These are phyloP conservation scores for Epichloe bromicola DNA, from an alignment of 2,329 filamentous ascomycete species.

Conservation along the genomic window DNA sequence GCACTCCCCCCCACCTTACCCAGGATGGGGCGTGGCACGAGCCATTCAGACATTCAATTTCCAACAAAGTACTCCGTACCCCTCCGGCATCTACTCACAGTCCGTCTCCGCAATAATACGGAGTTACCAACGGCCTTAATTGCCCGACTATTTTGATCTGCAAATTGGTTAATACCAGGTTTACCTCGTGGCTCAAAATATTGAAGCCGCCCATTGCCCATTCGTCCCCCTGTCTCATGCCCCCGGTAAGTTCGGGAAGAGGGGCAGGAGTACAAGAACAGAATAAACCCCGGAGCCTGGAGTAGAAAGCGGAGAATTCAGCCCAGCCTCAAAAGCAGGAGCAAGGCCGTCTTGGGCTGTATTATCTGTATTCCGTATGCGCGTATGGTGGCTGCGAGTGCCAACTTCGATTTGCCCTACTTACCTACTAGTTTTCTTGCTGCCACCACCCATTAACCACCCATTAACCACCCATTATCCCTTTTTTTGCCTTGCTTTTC, in stretches of 20 bases:
- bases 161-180: too few relatives aligned
- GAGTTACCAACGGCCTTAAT: too few relatives aligned
- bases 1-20: too few relatives aligned
- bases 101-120: too few relatives aligned
- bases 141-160: too few relatives aligned
- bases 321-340: background rate
- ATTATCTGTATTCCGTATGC: background rate
- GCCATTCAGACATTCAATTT: background rate
- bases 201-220: background rate
- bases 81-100: too few relatives aligned
- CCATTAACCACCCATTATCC: background rate
- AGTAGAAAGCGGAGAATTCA: background rate
- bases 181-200: background rate
- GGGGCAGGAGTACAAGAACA: background rate
- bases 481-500: background rate
- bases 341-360: background rate
- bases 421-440: background rate
- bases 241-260: constrained; percentile 1
- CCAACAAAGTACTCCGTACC: too few relatives aligned
- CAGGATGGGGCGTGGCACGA: background rate
- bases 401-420: background rate
- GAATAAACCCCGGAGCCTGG: background rate
- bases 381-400: background rate
- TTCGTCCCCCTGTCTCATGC: background rate
- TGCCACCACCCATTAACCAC: background rate